These are phyloP conservation scores for Penicillium coffeae DNA, from an alignment of 495 filamentous ascomycete species.

Conservation along the genomic window DNA sequence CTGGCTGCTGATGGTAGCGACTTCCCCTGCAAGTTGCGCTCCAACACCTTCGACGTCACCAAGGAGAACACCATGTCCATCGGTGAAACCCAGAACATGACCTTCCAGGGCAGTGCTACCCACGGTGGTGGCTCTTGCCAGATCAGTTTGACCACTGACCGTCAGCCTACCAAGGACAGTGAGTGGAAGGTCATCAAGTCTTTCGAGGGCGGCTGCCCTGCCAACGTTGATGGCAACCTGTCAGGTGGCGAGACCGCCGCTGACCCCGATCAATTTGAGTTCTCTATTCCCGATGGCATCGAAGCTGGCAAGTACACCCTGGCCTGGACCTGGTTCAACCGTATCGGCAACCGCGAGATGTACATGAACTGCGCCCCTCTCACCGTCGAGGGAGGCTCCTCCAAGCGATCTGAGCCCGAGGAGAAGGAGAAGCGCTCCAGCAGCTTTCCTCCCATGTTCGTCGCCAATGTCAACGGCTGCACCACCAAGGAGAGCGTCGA, in stretches of 20 bases:
- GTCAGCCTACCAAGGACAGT: slow-evolving; percentile 46
- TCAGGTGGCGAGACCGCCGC: slow-evolving; percentile 11
- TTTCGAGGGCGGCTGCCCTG: slow-evolving; percentile 74
- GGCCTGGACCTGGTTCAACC: slow-evolving; percentile 92
- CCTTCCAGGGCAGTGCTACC: slow-evolving; percentile 51
- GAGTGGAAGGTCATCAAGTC: slow-evolving; percentile 79
- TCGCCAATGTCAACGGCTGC: slow-evolving; percentile 68
- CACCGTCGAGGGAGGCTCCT: slow-evolving; percentile 46
- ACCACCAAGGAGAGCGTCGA: slow-evolving; percentile 56
- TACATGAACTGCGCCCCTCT: slow-evolving; percentile 92
- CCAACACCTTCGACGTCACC: slow-evolving; percentile 18
- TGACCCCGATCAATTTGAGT: slow-evolving; percentile 35
- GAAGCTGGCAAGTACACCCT: slow-evolving; percentile 57
- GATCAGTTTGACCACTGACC: slow-evolving; percentile 74
- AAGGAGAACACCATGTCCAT: slow-evolving; percentile 29
- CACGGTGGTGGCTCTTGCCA: slow-evolving; percentile 93
- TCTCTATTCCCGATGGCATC: slow-evolving; percentile 43
- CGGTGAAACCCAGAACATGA: slow-evolving; percentile 25
- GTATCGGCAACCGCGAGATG: slow-evolving; percentile 82
- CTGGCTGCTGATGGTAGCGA: slow-evolving; percentile 56
- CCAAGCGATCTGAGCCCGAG: slow-evolving; percentile 36
- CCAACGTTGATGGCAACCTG: slow-evolving; percentile 44
- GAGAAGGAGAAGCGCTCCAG: slow-evolving; percentile 32
- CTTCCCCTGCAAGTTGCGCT: slow-evolving; percentile 73
- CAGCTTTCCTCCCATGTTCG: slow-evolving; percentile 73